phyloP scores from a whole-genome alignment of 2,329 filamentous ascomycete species.

The Fusarium compactum region DNA sequence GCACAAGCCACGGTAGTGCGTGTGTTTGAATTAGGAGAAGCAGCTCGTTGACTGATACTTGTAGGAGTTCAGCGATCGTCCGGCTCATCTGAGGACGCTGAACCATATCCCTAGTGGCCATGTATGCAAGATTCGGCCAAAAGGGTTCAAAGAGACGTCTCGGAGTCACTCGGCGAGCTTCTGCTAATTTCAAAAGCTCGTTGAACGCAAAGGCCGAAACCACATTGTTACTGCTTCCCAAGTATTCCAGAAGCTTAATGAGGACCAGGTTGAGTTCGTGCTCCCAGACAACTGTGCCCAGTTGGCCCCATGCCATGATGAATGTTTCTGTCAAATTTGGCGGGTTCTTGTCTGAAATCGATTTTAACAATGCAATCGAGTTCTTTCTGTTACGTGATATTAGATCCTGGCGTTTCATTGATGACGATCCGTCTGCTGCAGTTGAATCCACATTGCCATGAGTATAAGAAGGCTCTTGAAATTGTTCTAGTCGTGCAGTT shows the following conservation, averaged over 20 bases:
- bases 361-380: constrained; percentile 77
- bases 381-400: constrained; percentile 68
- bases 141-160: constrained; percentile 84
- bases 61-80: constrained; percentile 83
- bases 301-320: constrained; percentile 86
- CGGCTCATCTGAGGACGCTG: constrained; percentile 84
- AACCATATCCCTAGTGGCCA: constrained; percentile 84
- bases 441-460: constrained; percentile 4
- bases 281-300: constrained; percentile 81
- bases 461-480: constrained; percentile 1
- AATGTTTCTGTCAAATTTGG: constrained; percentile 82
- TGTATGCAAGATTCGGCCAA: constrained; percentile 87
- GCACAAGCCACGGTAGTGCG: constrained; percentile 87
- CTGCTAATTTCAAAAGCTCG: constrained; percentile 81
- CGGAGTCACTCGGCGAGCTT: constrained; percentile 70
- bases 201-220: constrained; percentile 85
- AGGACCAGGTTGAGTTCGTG: constrained; percentile 89
- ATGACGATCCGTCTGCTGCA: constrained; percentile 24
- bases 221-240: constrained; percentile 85
- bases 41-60: constrained; percentile 79
- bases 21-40: constrained; percentile 81
- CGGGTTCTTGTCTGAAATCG: constrained; percentile 76
- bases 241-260: constrained; percentile 84
- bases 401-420: constrained; percentile 43
- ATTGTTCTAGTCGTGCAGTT: constrained; percentile 16